A percentile compares a stretch with the other conserved stretches of the same genome.
Conservation (phyloP, 371 early-diverging fungal species). For the Mucor saturninus region DNA sequence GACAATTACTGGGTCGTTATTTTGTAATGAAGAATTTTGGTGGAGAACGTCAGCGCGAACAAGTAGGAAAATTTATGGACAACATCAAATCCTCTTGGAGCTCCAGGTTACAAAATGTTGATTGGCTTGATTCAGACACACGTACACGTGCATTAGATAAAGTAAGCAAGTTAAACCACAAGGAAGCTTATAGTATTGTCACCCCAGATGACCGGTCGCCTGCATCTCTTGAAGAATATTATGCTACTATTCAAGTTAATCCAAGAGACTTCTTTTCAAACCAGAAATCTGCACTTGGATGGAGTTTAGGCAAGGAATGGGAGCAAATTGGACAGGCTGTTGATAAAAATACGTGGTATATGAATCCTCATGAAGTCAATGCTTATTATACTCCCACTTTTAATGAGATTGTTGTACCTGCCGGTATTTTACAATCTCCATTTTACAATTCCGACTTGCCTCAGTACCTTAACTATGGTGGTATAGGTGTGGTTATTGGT, state of each 20-base stretch:
- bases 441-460: slow-evolving; percentile 49
- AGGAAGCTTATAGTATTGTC: slow-evolving; percentile 56
- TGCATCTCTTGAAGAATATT: slow-evolving; percentile 48
- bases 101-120: slow-evolving; percentile 38
- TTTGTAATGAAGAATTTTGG: slow-evolving; percentile 55
- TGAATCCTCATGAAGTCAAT: slow-evolving; percentile 66
- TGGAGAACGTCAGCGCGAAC: slow-evolving; percentile 36
- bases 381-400: slow-evolving; percentile 60
- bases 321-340: slow-evolving; percentile 41
- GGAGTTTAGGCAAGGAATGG: slow-evolving; percentile 32
- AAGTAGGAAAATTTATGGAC: slow-evolving; percentile 38
- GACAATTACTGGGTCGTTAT: slow-evolving; percentile 60
- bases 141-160: slow-evolving; percentile 53
- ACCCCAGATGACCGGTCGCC: slow-evolving; percentile 55
- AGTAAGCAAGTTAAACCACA: slow-evolving; percentile 42
- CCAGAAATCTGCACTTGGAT: slow-evolving; percentile 29
- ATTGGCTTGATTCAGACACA: slow-evolving; percentile 63
- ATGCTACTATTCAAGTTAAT: slow-evolving; percentile 35
- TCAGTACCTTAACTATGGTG: slow-evolving; percentile 63
- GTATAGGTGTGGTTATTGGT: slow-evolving; percentile 63
- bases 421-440: slow-evolving; percentile 61
- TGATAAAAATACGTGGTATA: slow-evolving; percentile 55
- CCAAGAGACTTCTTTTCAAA: slow-evolving; percentile 50
- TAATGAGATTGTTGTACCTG: slow-evolving; percentile 67
- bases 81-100: slow-evolving; percentile 38